phyloP scores from a whole-genome alignment of 441 rosid genomes.

The Eruca vesicaria region DNA sequence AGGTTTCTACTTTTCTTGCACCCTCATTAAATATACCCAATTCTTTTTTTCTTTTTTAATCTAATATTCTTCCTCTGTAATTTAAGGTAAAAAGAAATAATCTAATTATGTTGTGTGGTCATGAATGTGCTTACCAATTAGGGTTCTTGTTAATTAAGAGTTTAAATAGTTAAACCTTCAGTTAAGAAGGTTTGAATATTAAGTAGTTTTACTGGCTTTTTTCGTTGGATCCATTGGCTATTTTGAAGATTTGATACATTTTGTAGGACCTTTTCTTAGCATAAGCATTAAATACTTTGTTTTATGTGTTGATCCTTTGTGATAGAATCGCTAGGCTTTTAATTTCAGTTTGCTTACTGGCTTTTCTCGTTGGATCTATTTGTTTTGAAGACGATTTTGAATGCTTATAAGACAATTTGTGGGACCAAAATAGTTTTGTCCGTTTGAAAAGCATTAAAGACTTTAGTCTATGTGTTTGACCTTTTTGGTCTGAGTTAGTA shows the following conservation, averaged over 20 bases:
- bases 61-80: neutral
- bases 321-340: constrained; percentile 11
- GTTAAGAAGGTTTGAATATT: neutral
- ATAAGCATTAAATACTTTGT: constrained; percentile 14
- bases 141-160: neutral
- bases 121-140: neutral
- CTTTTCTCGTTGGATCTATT: constrained; percentile 32
- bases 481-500: constrained; percentile 6
- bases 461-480: constrained; percentile 16
- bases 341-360: constrained; percentile 19
- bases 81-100: neutral
- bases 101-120: constrained; percentile 2
- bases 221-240: constrained; percentile 29
- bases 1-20: constrained; percentile 44
- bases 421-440: constrained; percentile 29
- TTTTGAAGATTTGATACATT: constrained; percentile 19
- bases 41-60: neutral
- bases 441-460: constrained; percentile 19
- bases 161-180: constrained; percentile 10
- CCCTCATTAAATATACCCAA: constrained; percentile 7
- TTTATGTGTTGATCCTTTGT: constrained; percentile 20
- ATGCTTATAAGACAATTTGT: constrained; percentile 23
- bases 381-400: constrained; percentile 15
- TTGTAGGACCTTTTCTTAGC: constrained; percentile 23
- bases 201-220: constrained; percentile 13